Conservation (phyloP, 345 rosid species). For the thale cress (Arabidopsis thaliana) region TAIR10.1 NC_003071.7:18474001-18474500, state of each 20-base stretch:
- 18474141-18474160: conserved; percentile 32
- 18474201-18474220: not conserved
- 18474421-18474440: too few species aligned
- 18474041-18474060: conserved; percentile 34
- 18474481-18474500: conserved; percentile 21
- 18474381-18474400: not conserved
- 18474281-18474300: not conserved
- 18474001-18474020: conserved; percentile 5
- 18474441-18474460: not conserved
- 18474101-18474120: conserved; percentile 22
- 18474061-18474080: conserved; percentile 15
- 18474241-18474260: conserved; percentile 1
- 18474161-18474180: conserved; percentile 17
- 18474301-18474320: not conserved
- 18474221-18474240: not conserved
- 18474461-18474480: conserved; percentile 11
- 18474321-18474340: not conserved
- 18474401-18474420: not conserved
- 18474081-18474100: conserved; percentile 23
- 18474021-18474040: conserved; percentile 31
- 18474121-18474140: conserved; percentile 42
- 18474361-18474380: not conserved
- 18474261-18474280: not conserved
- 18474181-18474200: too few species aligned
- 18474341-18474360: not conserved